Evolutionary conservation across 1,284 basidiomycete species (phyloP).

Genomic region (Ustilago xerochloae): DNA sequence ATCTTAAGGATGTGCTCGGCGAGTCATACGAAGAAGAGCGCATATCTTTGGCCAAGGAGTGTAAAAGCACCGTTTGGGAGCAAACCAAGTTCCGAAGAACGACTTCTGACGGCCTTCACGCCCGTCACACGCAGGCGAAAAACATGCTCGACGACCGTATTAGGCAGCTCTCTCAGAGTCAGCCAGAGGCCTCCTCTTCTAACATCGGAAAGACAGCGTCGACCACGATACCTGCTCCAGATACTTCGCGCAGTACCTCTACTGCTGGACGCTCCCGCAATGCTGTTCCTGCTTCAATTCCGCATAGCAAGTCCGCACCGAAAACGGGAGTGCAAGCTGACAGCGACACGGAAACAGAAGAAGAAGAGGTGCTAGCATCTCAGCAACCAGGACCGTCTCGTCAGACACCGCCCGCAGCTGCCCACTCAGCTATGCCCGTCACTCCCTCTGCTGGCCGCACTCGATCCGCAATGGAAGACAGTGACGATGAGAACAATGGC

Average conservation of each 20-base stretch:
- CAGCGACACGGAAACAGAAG: conserved; percentile 41
- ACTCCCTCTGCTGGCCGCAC: not conserved
- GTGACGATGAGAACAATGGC: conserved; percentile 10
- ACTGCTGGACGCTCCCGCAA: not conserved
- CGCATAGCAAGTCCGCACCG: not conserved
- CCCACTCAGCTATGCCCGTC: not conserved
- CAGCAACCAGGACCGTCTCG: conserved; percentile 5
- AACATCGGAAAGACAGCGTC: not conserved
- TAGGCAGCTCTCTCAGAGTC: conserved; percentile 32
- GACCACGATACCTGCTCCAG: not conserved
- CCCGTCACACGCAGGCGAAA: conserved; percentile 37
- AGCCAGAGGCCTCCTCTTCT: conserved; percentile 4
- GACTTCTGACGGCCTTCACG: conserved; percentile 24
- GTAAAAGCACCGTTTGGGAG: conserved; percentile 43
- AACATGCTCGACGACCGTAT: conserved; percentile 37
- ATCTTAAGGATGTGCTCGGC: conserved; percentile 74
- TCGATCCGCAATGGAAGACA: conserved; percentile 11
- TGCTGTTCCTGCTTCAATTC: not conserved
- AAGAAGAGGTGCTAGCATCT: conserved; percentile 15
- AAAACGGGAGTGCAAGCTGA: not conserved
- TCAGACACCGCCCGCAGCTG: not conserved
- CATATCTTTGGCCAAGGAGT: conserved; percentile 18
- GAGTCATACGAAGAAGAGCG: conserved; percentile 72
- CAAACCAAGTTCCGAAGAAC: conserved; percentile 26
- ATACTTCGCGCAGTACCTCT: not conserved